A percentile compares a stretch with the other conserved stretches of the same genome.
phyloP scores from a whole-genome alignment of 441 rosid species.

The Dalechampia spathulata region DNA sequence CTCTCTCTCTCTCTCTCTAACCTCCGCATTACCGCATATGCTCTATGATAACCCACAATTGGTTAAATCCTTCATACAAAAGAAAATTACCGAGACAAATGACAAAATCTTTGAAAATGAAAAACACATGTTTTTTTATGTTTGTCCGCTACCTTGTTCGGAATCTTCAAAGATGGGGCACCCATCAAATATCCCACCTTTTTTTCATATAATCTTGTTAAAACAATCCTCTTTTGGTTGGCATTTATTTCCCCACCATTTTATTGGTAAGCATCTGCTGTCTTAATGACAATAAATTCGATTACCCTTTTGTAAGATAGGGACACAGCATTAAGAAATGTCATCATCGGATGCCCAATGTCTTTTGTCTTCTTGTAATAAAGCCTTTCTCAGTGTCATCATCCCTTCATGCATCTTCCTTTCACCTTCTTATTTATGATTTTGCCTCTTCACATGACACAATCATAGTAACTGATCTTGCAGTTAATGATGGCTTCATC shows the following conservation, averaged over 20 bases:
- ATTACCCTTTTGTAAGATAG: neutral
- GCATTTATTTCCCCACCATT: neutral
- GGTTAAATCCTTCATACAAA: neutral
- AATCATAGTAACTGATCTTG: no score
- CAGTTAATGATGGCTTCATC: no score
- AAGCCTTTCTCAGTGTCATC: neutral
- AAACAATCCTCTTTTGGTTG: no score
- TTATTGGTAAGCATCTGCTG: neutral
- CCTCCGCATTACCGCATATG: neutral
- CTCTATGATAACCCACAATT: neutral
- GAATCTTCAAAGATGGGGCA: neutral
- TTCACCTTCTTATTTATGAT: neutral
- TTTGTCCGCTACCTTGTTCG: constrained; percentile 2
- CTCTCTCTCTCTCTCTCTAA: neutral
- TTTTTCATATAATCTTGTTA: no score
- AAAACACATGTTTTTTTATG: constrained; percentile 7
- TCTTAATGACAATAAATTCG: neutral
- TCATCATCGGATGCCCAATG: neutral
- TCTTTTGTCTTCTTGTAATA: neutral
- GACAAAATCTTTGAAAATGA: neutral
- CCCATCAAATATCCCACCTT: neutral
- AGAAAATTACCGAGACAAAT: neutral
- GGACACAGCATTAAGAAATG: neutral
- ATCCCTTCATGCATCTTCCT: neutral
- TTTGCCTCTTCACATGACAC: neutral